Evolutionary conservation across 257 asterid species (phyloP), one percentile per base, ranked within the genome.

Genomic region (Coffea canephora): DNA sequence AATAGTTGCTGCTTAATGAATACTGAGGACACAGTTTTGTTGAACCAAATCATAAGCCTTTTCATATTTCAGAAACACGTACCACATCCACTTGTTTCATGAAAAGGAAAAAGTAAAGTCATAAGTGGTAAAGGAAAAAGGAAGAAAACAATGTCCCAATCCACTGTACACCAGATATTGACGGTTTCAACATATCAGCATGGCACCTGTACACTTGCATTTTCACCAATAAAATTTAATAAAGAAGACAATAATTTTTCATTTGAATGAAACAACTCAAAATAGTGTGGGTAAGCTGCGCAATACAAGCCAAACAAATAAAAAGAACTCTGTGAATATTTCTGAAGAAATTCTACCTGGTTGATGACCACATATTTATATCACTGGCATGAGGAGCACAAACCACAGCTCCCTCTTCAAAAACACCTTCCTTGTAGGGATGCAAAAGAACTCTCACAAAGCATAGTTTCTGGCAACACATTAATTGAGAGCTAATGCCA

Each of bases 321-420:
- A 76, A 31, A 41, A 61, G 27, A 50, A 39, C 15, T 57, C 39
- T 7, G 18, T 49, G 69, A 41, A 25, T 34, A 43, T 16, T 19
- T 36, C 34, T 10, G 14, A 54, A 77, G 54, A 77, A 69, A 78
- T 14, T 73, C n/a, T 66, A 93, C 98, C 94, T 87, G 84, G 83
- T 68, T 82, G 73, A 31, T 0, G 1, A 87, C 92, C 82, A 93
- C 76, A 49, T 76, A 83, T 61, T 68, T 71, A 93, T 82, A 80
- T 95, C 98, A 71, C 87, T 75, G 57, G 78, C 84, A 75, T 27
- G 85, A 81, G 98, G 97, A 67, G 97, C 95, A 87, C 95, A 93
- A 55, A 93, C 86, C 75, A 89, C 90, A n/a, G 97, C 97, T 79
- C 98, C 98, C 78, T 94, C 90, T 86, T 91, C 95, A 67, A 92